A percentile compares a stretch with the other conserved stretches of the same genome.
Evolutionary conservation across 1,284 basidiomycete genomes (phyloP).

Genomic region (Inonotus obliquus): DNA sequence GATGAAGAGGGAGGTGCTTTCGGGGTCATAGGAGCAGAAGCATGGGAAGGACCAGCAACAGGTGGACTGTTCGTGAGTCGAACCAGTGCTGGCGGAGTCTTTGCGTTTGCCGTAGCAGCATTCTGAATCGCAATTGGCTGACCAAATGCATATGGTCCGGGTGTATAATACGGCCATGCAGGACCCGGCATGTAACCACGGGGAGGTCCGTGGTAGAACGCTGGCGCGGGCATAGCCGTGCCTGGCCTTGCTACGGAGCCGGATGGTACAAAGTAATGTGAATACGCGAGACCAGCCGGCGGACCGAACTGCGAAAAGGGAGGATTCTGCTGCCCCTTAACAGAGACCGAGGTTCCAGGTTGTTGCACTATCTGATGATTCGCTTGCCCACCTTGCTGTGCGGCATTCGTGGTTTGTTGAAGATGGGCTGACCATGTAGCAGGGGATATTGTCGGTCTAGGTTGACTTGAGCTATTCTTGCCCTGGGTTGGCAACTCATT

Average conservation of each 20-base stretch:
- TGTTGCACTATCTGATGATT: background rate
- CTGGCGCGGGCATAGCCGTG: conserved; percentile 2
- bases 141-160: conserved; percentile 7
- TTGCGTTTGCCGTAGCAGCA: background rate
- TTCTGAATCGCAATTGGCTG: conserved; percentile 1
- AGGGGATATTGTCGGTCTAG: background rate
- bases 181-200: conserved; percentile 7
- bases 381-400: background rate
- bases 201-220: conserved; percentile 6
- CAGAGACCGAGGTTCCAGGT: background rate
- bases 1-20: background rate
- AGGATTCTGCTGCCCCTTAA: background rate
- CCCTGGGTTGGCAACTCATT: background rate
- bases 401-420: background rate
- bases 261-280: conserved; percentile 3
- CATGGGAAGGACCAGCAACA: background rate
- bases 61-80: background rate
- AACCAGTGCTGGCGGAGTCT: background rate
- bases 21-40: background rate
- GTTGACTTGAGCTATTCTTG: background rate
- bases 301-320: background rate
- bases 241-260: background rate
- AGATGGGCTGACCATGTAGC: background rate
- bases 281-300: background rate
- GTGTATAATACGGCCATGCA: conserved; percentile 8